A percentile compares a stretch with the other conserved stretches of the same genome.
These are phyloP conservation scores for Aspergillus ochraceoroseus DNA, from an alignment of 2,329 filamentous ascomycete species.

Conservation along the genomic window DNA sequence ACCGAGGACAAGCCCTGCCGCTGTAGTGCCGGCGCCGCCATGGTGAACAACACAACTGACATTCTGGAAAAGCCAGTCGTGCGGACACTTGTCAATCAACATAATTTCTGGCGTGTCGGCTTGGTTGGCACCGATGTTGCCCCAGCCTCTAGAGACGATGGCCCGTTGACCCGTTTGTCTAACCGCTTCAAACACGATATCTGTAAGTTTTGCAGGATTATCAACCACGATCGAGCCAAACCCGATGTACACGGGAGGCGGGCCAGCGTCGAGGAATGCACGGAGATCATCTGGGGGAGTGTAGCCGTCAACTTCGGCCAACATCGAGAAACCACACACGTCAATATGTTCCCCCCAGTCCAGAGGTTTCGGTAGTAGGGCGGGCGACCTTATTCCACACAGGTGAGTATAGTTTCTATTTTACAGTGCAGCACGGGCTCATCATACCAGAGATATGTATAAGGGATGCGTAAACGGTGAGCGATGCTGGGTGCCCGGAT, in stretches of 20 bases:
- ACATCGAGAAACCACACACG: constrained; percentile 72
- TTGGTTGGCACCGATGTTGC: constrained; percentile 69
- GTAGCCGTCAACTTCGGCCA: constrained; percentile 63
- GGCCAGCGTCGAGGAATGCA: constrained; percentile 62
- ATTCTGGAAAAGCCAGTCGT: constrained; percentile 81
- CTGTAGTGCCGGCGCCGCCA: constrained; percentile 81
- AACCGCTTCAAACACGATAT: constrained; percentile 67
- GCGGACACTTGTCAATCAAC: constrained; percentile 79
- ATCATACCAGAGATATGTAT: constrained; percentile 78
- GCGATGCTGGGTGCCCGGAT: constrained; percentile 80
- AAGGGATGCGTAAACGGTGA: constrained; percentile 69
- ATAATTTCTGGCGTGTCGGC: constrained; percentile 65
- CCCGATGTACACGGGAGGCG: constrained; percentile 73
- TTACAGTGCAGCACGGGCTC: neutral
- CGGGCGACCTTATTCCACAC: constrained; percentile 65
- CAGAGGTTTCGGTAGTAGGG: constrained; percentile 69
- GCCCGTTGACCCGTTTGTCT: constrained; percentile 65
- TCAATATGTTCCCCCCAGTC: constrained; percentile 71
- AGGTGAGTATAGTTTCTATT: neutral
- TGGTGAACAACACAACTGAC: constrained; percentile 83
- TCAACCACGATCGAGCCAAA: constrained; percentile 81
- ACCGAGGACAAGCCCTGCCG: constrained; percentile 75
- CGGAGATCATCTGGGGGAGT: constrained; percentile 61
- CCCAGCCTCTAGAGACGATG: constrained; percentile 83
- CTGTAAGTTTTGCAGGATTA: constrained; percentile 65